These are phyloP conservation scores for Sugiyamaella qingdaonensis DNA, from an alignment of 805 yeast genomes.

Conservation along the genomic window DNA sequence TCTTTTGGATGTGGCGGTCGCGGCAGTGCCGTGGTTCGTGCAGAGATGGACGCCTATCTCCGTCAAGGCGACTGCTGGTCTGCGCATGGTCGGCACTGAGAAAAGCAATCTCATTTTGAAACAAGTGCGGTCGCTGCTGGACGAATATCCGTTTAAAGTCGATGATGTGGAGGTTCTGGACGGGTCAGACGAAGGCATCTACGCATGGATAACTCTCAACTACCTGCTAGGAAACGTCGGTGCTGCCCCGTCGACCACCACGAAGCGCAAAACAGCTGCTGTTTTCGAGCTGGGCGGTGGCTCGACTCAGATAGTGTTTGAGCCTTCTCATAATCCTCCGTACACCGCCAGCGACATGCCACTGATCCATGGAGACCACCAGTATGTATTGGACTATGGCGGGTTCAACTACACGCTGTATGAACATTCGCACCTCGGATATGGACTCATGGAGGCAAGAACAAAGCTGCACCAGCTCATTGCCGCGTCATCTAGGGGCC, in stretches of 20 bases:
- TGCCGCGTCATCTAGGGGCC: background rate
- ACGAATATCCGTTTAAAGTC: constrained; percentile 76
- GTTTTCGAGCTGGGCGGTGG: constrained; percentile 98
- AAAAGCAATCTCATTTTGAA: constrained; percentile 64
- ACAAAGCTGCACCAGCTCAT: constrained; percentile 67
- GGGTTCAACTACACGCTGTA: constrained; percentile 71
- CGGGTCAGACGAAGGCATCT: constrained; percentile 95
- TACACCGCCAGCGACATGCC: constrained; percentile 40
- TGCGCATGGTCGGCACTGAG: constrained; percentile 72
- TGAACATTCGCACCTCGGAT: constrained; percentile 92
- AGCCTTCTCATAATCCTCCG: constrained; percentile 57
- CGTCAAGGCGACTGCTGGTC: constrained; percentile 96
- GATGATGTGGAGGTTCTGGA: constrained; percentile 89
- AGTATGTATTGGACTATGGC: constrained; percentile 73
- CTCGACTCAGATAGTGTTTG: constrained; percentile 97
- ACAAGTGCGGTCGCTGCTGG: constrained; percentile 70
- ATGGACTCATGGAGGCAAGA: constrained; percentile 93
- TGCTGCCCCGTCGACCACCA: constrained; percentile 45
- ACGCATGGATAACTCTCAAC: constrained; percentile 96
- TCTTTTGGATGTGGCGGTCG: constrained; percentile 67
- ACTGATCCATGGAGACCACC: constrained; percentile 82
- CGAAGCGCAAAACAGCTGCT: constrained; percentile 61
- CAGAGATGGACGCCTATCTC: constrained; percentile 79
- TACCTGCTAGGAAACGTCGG: constrained; percentile 91
- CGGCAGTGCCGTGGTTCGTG: constrained; percentile 63